Evolutionary conservation across 805 yeast genomes (phyloP).

Genomic region (Sugiyamaella floridensis): DNA sequence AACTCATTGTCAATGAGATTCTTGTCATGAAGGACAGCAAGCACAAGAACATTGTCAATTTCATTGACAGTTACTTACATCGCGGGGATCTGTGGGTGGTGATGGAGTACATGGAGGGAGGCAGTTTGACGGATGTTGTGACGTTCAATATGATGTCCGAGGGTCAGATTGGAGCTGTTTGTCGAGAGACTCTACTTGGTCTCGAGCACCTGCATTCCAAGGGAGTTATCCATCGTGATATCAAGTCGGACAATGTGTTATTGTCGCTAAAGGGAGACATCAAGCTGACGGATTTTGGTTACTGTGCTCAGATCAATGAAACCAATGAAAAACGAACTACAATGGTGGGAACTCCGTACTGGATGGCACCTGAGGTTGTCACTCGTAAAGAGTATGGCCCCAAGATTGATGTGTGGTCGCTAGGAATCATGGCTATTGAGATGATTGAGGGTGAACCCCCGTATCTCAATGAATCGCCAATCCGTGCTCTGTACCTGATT

Average conservation of each 20-base stretch:
- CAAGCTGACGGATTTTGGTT: slow-evolving; percentile 90
- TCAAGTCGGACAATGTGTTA: slow-evolving; percentile 90
- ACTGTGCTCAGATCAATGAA: slow-evolving; percentile 74
- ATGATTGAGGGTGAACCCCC: slow-evolving; percentile 88
- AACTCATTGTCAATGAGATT: slow-evolving; percentile 90
- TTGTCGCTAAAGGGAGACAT: slow-evolving; percentile 77
- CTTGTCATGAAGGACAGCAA: slow-evolving; percentile 94
- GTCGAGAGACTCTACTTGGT: slow-evolving; percentile 85
- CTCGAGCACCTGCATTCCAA: slow-evolving; percentile 85
- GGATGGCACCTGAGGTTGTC: slow-evolving; percentile 90
- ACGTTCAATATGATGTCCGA: slow-evolving; percentile 80
- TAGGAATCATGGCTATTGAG: slow-evolving; percentile 81
- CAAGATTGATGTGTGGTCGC: slow-evolving; percentile 76
- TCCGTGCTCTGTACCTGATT: slow-evolving; percentile 66
- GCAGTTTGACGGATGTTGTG: slow-evolving; percentile 91
- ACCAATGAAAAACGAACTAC: slow-evolving; percentile 69
- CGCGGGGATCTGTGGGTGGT: slow-evolving; percentile 96
- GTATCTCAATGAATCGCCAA: slow-evolving; percentile 70
- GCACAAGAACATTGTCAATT: slow-evolving; percentile 92
- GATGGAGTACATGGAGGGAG: slow-evolving; percentile 99
- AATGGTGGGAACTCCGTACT: slow-evolving; percentile 83
- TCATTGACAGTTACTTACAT: slow-evolving; percentile 73
- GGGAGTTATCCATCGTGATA: slow-evolving; percentile 92
- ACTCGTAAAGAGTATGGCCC: slow-evolving; percentile 74
- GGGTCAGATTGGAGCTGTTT: slow-evolving; percentile 85